Percentiles rank a stretch among this genome's conserved stretches.
Evolutionary conservation across 2,329 filamentous ascomycete genomes (phyloP).

Genomic region (Microdochium paspali): DNA sequence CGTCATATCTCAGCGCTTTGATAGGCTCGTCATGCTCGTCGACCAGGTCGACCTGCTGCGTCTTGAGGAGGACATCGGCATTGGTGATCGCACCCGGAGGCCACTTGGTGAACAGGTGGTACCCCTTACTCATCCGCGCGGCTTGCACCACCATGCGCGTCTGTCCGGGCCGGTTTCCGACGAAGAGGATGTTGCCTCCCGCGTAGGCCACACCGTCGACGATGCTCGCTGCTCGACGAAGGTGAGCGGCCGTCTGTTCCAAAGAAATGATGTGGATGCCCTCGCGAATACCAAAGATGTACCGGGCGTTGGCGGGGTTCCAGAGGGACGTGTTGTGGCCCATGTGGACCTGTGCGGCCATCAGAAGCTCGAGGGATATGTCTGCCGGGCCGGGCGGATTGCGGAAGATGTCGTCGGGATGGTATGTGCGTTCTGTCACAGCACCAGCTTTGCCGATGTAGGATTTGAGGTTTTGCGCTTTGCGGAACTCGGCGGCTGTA

Average conservation of each 20-base stretch:
- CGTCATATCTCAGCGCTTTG: constrained; percentile 54
- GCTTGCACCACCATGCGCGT: constrained; percentile 72
- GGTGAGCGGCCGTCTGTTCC: constrained; percentile 77
- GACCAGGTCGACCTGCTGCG: constrained; percentile 63
- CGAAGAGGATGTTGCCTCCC: constrained; percentile 83
- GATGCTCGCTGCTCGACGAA: constrained; percentile 87
- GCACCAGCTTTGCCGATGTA: constrained; percentile 40
- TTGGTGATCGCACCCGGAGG: constrained; percentile 88
- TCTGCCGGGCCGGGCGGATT: constrained; percentile 71
- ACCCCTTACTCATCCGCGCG: constrained; percentile 67
- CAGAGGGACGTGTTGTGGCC: constrained; percentile 85
- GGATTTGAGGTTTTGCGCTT: constrained; percentile 30
- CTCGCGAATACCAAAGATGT: constrained; percentile 85
- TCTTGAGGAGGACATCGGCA: constrained; percentile 74
- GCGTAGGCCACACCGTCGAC: constrained; percentile 77
- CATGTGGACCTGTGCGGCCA: constrained; percentile 80
- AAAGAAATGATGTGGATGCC: constrained; percentile 90
- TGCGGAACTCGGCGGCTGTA: constrained; percentile 25
- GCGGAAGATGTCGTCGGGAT: constrained; percentile 54
- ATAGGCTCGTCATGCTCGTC: constrained; percentile 59
- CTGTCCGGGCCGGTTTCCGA: constrained; percentile 77
- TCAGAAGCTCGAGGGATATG: constrained; percentile 81
- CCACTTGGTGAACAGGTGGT: constrained; percentile 90
- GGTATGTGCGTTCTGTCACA: constrained; percentile 44
- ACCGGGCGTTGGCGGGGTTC: constrained; percentile 89